Conservation (phyloP, 441 rosid genomes). For the Arabidopsis lyrata region DNA sequence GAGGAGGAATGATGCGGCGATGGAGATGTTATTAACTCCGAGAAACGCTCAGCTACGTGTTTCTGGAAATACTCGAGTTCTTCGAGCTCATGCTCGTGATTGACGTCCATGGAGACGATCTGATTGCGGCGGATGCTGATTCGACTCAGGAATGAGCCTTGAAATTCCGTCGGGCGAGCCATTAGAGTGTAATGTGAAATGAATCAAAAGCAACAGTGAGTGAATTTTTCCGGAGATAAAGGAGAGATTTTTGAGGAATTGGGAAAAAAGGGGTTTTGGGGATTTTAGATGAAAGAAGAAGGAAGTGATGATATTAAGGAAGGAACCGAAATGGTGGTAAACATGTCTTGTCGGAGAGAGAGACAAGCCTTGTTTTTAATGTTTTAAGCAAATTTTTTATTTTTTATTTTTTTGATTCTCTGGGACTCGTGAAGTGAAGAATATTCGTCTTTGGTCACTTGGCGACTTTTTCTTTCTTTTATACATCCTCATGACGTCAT, state of each 20-base stretch:
- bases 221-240: constrained; percentile 7
- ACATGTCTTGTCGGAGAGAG: constrained; percentile 44
- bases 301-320: not conserved
- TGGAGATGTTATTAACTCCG: constrained; percentile 51
- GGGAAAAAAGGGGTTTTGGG: constrained; percentile 12
- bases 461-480: not conserved
- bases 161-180: constrained; percentile 76
- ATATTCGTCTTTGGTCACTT: constrained; percentile 37
- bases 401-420: not conserved
- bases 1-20: constrained; percentile 6
- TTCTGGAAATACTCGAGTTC: constrained; percentile 80
- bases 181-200: constrained; percentile 12
- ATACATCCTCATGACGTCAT: not conserved
- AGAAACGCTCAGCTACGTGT: constrained; percentile 74
- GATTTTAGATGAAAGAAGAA: constrained; percentile 23
- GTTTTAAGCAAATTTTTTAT: not conserved
- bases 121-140: constrained; percentile 90
- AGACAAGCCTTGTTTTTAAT: constrained; percentile 29
- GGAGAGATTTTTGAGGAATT: constrained; percentile 29
- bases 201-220: constrained; percentile 11
- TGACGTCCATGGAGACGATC: constrained; percentile 77
- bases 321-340: constrained; percentile 36
- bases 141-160: constrained; percentile 83
- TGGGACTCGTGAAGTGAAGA: constrained; percentile 25
- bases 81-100: constrained; percentile 80